phyloP scores from a whole-genome alignment of 1,284 basidiomycete genomes.

The Mrakiaceae sp. region DNA sequence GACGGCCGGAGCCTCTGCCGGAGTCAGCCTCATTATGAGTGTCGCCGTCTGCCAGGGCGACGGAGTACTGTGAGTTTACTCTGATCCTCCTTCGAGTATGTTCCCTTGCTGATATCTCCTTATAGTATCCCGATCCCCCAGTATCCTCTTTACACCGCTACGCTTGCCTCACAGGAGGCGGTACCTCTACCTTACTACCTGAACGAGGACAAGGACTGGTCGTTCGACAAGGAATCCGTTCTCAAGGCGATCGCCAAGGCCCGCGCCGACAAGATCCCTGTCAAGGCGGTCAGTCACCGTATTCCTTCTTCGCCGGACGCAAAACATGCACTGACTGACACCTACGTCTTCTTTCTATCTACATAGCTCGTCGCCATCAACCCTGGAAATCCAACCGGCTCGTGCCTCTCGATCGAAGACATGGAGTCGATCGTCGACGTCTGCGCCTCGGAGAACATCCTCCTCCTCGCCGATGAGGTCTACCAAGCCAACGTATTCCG shows the following conservation, averaged over 20 bases:
- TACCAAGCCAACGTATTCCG: conserved; percentile 86
- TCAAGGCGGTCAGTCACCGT: conserved; percentile 45
- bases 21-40: conserved; percentile 71
- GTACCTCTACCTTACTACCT: conserved; percentile 81
- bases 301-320: not conserved
- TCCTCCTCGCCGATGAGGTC: conserved; percentile 88
- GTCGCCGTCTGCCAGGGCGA: conserved; percentile 31
- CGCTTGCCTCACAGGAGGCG: conserved; percentile 74
- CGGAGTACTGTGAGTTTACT: conserved; percentile 28
- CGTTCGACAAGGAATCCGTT: conserved; percentile 64
- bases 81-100: conserved; percentile 36
- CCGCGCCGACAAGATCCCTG: conserved; percentile 48
- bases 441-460: conserved; percentile 72
- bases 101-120: not conserved
- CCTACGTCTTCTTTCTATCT: not conserved
- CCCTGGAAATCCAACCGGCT: conserved; percentile 90
- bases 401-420: conserved; percentile 57
- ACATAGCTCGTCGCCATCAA: conserved; percentile 73
- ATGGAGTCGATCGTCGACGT: conserved; percentile 64
- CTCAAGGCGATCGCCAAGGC: conserved; percentile 57
- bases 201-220: conserved; percentile 72
- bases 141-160: conserved; percentile 89
- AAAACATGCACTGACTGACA: not conserved
- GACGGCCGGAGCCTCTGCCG: conserved; percentile 84
- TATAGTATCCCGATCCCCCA: conserved; percentile 85